Base-by-base conservation (phyloP, 2,329 filamentous ascomycete genomes). In the Cercospora beticola region DNA sequence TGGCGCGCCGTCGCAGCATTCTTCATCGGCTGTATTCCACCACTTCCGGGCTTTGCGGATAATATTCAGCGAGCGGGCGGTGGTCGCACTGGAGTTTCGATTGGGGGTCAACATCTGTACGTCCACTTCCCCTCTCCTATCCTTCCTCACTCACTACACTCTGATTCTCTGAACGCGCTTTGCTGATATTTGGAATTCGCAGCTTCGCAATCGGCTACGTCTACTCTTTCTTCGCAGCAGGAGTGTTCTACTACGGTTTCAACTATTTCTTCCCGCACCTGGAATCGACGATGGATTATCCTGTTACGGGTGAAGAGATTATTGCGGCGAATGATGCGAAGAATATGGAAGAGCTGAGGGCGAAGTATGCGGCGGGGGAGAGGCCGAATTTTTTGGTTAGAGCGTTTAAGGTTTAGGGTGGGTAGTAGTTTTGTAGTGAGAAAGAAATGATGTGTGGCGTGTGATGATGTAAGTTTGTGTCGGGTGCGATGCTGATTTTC, bases 261-360 rank as follows among this genome's bases (percentile, higher is more conserved):
- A 79, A 77, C 65, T 70, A 72, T 7, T 78, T 75, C 63, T 74
- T 75, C 64, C 77, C 78, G n/a, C 88, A 91, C 8, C 91, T 88
- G 80, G 95, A 95, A 83, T 89, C 95, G 64, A 93, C 93, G 89
- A 85, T 97, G 78, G 92, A 96, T 78, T 89, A 92, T 1, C 88
- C 96, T 12, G 82, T 82, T 33, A 84, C 83, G n/a, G 88, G 89
- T 59, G 88, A 90, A 76, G 87, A 88, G 60, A 89, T 79, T 63
- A 77, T 80, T 63, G 78, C 75, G 0, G 78, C 76, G 7, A 70
- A 78, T 16, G 78, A 80, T 67, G 76, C 73, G 43, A 77, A 76
- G 69, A 75, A 76, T 63, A 62, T 74, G 21, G 69, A 68, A 40
- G 58, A 67, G 67, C 68, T 73, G 7, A 64, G 68, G 43, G 73